phyloP scores from a whole-genome alignment of 441 rosid genomes.

The Erodium moschatum region DNA sequence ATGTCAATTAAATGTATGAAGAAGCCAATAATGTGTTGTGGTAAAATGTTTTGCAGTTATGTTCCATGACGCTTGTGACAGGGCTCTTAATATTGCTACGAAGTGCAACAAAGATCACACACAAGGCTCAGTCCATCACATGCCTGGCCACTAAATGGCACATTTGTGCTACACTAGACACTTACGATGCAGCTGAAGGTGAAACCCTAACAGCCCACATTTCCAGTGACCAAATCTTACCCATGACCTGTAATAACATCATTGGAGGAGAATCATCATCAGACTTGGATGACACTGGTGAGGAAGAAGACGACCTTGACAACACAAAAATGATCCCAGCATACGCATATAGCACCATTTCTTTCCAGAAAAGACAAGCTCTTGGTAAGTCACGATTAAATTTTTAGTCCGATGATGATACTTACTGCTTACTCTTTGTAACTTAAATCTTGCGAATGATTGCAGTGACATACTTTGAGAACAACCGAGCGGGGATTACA shows the following conservation, averaged over 20 bases:
- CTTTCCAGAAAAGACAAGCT: constrained; percentile 85
- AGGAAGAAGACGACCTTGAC: constrained; percentile 83
- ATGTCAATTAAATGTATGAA: background rate
- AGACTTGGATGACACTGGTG: constrained; percentile 47
- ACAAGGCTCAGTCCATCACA: constrained; percentile 75
- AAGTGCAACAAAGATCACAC: constrained; percentile 84
- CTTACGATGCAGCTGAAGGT: constrained; percentile 47
- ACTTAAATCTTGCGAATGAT: background rate
- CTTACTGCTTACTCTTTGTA: too few species aligned
- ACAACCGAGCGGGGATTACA: constrained; percentile 75
- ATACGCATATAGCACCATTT: constrained; percentile 62
- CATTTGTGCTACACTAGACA: constrained; percentile 63
- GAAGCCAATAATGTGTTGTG: background rate
- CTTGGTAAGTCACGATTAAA: constrained; percentile 40
- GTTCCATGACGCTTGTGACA: constrained; percentile 63
- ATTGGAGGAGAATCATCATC: constrained; percentile 27
- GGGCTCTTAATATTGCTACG: constrained; percentile 54
- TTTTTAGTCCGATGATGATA: too few species aligned
- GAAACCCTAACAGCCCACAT: constrained; percentile 46
- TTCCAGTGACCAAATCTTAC: constrained; percentile 18
- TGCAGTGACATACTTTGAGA: constrained; percentile 79
- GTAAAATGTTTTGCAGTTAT: constrained; percentile 39
- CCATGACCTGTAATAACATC: constrained; percentile 6
- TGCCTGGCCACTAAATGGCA: constrained; percentile 89
- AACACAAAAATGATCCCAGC: constrained; percentile 61